These are phyloP conservation scores for Mycena polygramma DNA, from an alignment of 768 basidiomycete genomes.

Conservation along the genomic window DNA sequence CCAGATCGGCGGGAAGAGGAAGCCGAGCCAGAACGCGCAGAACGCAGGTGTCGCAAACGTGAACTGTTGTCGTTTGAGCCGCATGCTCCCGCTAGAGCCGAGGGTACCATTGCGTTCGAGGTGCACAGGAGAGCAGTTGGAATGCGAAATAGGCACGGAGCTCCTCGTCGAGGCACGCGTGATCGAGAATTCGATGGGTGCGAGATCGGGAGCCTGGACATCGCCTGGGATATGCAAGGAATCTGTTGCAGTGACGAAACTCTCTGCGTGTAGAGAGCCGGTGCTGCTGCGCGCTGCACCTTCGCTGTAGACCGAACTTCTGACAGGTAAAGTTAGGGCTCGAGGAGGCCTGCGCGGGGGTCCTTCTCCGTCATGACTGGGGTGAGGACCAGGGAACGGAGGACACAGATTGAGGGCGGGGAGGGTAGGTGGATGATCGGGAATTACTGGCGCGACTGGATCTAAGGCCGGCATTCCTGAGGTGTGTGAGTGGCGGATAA, in stretches of 20 bases:
- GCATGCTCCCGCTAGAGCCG: slow-evolving; percentile 24
- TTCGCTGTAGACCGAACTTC: slow-evolving; percentile 10
- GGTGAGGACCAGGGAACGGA: slow-evolving; percentile 34
- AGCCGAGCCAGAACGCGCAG: slow-evolving; percentile 38
- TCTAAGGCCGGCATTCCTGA: slow-evolving; percentile 6
- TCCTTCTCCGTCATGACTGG: slow-evolving; percentile 33
- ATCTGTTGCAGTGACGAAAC: slow-evolving; percentile 36
- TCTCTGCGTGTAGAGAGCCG: slow-evolving; percentile 37
- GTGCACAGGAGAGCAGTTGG: neutral
- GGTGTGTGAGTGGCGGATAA: slow-evolving; percentile 8
- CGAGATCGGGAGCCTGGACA: neutral
- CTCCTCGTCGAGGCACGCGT: slow-evolving; percentile 18
- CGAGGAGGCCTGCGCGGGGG: slow-evolving; percentile 31
- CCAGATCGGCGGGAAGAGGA: slow-evolving; percentile 36
- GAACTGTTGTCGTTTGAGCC: slow-evolving; percentile 27
- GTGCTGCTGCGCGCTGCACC: slow-evolving; percentile 23
- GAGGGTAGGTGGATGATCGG: slow-evolving; percentile 24
- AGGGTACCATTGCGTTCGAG: slow-evolving; percentile 29
- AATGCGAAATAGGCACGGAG: slow-evolving; percentile 12
- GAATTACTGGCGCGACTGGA: slow-evolving; percentile 18
- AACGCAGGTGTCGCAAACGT: slow-evolving; percentile 37
- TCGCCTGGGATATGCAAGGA: slow-evolving; percentile 21
- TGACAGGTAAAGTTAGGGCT: slow-evolving; percentile 9
- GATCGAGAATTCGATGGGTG: slow-evolving; percentile 5
- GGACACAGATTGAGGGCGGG: slow-evolving; percentile 29